Conservation (phyloP, 768 basidiomycete genomes). For the Exsudoporus frostii region DNA sequence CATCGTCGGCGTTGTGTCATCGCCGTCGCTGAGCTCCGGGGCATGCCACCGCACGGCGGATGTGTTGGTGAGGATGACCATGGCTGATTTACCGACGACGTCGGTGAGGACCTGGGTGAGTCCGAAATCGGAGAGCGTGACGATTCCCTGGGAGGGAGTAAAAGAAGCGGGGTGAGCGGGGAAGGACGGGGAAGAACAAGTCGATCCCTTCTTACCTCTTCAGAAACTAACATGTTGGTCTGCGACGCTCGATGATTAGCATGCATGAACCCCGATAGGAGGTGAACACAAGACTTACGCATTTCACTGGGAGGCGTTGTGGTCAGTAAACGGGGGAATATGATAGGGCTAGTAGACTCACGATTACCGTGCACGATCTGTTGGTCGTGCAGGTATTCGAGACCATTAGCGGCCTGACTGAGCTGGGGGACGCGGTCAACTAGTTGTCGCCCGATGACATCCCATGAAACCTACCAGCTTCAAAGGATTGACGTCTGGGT, state of each 20-base stretch:
- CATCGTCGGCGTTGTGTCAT: conserved; percentile 40
- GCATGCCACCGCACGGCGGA: conserved; percentile 58
- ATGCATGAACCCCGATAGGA: neutral
- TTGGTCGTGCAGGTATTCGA: conserved; percentile 53
- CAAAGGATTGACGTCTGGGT: conserved; percentile 39
- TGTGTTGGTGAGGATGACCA: conserved; percentile 43
- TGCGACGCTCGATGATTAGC: conserved; percentile 20
- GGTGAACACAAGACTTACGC: conserved; percentile 38
- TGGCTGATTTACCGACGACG: conserved; percentile 47
- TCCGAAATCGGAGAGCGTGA: conserved; percentile 62
- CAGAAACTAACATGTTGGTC: conserved; percentile 58
- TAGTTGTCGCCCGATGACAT: neutral
- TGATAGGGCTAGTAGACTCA: conserved; percentile 31
- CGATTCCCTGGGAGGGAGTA: conserved; percentile 39
- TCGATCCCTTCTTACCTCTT: conserved; percentile 33
- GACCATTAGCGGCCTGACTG: conserved; percentile 51
- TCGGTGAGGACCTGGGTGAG: conserved; percentile 61
- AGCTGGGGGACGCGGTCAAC: conserved; percentile 34
- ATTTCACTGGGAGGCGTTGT: conserved; percentile 45
- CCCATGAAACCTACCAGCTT: conserved; percentile 35
- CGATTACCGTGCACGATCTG: conserved; percentile 59
- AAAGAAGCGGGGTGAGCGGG: neutral
- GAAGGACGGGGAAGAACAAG: neutral
- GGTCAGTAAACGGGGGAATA: neutral
- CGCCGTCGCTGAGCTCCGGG: conserved; percentile 54